Evolutionary conservation across 108 stramenopile genomes (phyloP), one percentile per base, ranked within the genome.

Genomic region (Mediolabrus comicus): DNA sequence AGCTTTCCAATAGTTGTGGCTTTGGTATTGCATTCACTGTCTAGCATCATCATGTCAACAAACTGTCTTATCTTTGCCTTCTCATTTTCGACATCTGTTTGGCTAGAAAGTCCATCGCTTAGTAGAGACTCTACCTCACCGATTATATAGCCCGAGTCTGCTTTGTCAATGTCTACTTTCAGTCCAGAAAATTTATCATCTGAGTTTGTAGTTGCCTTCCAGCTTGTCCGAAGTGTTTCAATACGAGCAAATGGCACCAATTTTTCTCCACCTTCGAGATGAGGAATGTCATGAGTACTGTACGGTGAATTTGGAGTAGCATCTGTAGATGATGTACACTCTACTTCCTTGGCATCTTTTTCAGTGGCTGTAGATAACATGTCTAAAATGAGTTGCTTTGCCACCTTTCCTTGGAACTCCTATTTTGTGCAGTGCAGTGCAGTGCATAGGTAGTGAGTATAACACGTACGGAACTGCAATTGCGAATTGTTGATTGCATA

Each of bases 81-180:
- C 3, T 30, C 46, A 8, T 19, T 53, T 38, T 65, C 68, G 28
- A 77, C 57, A 10, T 33, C 61, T 24, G 38, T 49, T 27, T 31
- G n/a, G 27, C 69, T 53, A 62, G 32, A 41, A 25, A 38, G 22
- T 12, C n/a, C 38, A 33, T 69, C 24, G 16, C 25, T 27, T 13
- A 79, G 29, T 10, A 70, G 36, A 41, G 78, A 67, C 62, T 79
- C 78, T 13, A 79, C 78, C 24, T 79, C 78, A 33, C 78, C 78
- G 4, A 79, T 72, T 27, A 60, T 60, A 27, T 69, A 62, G 2
- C 67, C 73, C 36, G 69, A 67, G 41, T 74, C 72, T 3, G 78
- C 74, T 16, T 59, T 69, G 22, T 80, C 79, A 43, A 75, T 62
- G 43, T 80, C 79, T 0, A 80, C 67, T 57, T 70, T 72, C 68